Base-by-base conservation (phyloP, 345 rosid genomes). In the Salix viminalis region DNA sequence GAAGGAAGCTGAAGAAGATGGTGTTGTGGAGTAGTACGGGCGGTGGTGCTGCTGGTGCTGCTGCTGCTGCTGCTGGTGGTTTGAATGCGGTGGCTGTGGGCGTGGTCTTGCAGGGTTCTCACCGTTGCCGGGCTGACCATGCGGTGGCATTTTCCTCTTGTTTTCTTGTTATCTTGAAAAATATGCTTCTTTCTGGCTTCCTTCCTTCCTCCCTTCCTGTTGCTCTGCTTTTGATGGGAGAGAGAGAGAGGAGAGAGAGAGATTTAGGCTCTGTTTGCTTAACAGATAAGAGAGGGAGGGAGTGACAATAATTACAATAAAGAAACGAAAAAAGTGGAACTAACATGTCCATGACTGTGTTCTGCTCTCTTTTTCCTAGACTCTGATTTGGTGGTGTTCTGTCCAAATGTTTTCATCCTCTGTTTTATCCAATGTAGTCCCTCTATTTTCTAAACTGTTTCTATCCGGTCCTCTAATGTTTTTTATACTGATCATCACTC, bases 1-100 rank as follows among this genome's bases (percentile, higher is more conserved):
- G 73, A 96, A 81, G 44, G 99, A 91, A 34, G 99, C 97, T 0
- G 93, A 90, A 15, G 91, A 85, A 23, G 96, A 85, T 19, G 78
- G 73, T 23, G 70, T 26, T 1, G 69, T 6, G 6, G 83, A 76
- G 42, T 76, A 80, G 74, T 76, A 80, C 0, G 79, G 73, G 6
- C 44, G 44, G 34, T 75, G 66, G 11, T 61, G 76, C 11, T 30
- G 72, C 64, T 44, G 82, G 19, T 16, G 67, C 3, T 24, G 76
- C 5, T 46, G 72, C 14, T 26, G 67, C 18, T 32, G 67, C 1
- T 23, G 69, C 11, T 46, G 65, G 50, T 4, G 28, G 34, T 39
- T 65, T 67, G 72, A 13, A 30, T 42, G 15, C n/a, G 48, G 62
- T 21, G 71, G 62, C 10, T 65, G 64, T 24, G 71, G 16, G 32